Percentiles rank a stretch among this genome's conserved stretches.
Evolutionary conservation across 2,329 filamentous ascomycete genomes (phyloP).

Genomic region (Rhynchosporium agropyri): DNA sequence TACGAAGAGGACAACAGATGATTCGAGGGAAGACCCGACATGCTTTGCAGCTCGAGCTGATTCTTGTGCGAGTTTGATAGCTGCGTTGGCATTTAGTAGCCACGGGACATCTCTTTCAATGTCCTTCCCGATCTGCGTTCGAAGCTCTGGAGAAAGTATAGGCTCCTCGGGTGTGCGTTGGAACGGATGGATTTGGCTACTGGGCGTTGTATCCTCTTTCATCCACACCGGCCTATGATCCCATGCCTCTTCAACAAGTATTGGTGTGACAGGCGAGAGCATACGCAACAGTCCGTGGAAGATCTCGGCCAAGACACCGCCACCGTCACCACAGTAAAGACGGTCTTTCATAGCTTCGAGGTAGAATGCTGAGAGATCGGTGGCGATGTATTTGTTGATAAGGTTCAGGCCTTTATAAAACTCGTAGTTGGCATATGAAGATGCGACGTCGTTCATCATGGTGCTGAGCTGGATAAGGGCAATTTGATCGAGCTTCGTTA

Average conservation of each 20-base stretch:
- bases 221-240: slow-evolving; percentile 71
- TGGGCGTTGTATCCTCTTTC: slow-evolving; percentile 43
- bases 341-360: slow-evolving; percentile 91
- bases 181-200: slow-evolving; percentile 46
- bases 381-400: slow-evolving; percentile 80
- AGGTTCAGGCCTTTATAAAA: slow-evolving; percentile 76
- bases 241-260: slow-evolving; percentile 89
- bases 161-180: slow-evolving; percentile 41
- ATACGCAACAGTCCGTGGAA: slow-evolving; percentile 75
- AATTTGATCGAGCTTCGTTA: slow-evolving; percentile 70
- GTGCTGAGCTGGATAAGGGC: slow-evolving; percentile 74
- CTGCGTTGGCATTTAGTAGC: slow-evolving; percentile 50
- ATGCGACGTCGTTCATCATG: slow-evolving; percentile 65
- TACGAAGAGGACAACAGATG: slow-evolving; percentile 62
- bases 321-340: slow-evolving; percentile 78
- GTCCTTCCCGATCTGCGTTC: not conserved
- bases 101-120: slow-evolving; percentile 32
- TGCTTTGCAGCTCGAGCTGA: slow-evolving; percentile 69
- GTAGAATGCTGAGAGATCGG: slow-evolving; percentile 89
- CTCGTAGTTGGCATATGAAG: slow-evolving; percentile 70
- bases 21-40: slow-evolving; percentile 81
- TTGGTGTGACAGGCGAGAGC: slow-evolving; percentile 77
- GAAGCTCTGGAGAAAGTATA: slow-evolving; percentile 23
- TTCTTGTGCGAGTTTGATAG: slow-evolving; percentile 78
- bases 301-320: slow-evolving; percentile 66